Evolutionary conservation across 495 filamentous ascomycete species (phyloP).

Genomic region (Corynascus novoguineensis): DNA sequence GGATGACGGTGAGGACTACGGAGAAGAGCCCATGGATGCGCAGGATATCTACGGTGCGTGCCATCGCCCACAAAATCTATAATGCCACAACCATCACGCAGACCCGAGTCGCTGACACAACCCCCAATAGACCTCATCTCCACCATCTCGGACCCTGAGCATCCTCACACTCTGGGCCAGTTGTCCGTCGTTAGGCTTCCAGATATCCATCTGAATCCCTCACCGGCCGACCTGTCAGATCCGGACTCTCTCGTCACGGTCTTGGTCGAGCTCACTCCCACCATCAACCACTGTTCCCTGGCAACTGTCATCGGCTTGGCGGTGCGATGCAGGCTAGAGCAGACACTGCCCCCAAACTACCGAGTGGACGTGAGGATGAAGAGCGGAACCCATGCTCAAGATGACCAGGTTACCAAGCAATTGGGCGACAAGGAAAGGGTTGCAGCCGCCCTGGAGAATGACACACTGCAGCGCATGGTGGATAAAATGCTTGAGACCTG

Average conservation of each 20-base stretch:
- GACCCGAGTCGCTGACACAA: constrained; percentile 25
- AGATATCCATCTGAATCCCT: constrained; percentile 74
- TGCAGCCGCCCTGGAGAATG: constrained; percentile 90
- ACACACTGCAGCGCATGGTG: constrained; percentile 77
- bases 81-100: no score
- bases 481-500: constrained; percentile 92
- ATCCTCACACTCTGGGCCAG: constrained; percentile 86
- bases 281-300: constrained; percentile 91
- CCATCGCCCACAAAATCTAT: background rate
- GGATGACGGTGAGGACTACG: constrained; percentile 39
- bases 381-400: constrained; percentile 90
- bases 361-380: constrained; percentile 91
- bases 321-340: constrained; percentile 83
- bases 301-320: constrained; percentile 96
- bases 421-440: constrained; percentile 94
- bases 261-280: constrained; percentile 80
- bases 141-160: constrained; percentile 91
- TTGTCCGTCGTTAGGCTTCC: constrained; percentile 89
- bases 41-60: constrained; percentile 88
- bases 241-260: constrained; percentile 46
- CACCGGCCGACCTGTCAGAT: constrained; percentile 47
- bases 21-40: constrained; percentile 81
- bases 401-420: constrained; percentile 93
- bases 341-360: constrained; percentile 86
- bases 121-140: constrained; percentile 75